A percentile compares a stretch with the other conserved stretches of the same genome.
Conservation (phyloP, 768 basidiomycete genomes). For the Rickenella mellea region DNA sequence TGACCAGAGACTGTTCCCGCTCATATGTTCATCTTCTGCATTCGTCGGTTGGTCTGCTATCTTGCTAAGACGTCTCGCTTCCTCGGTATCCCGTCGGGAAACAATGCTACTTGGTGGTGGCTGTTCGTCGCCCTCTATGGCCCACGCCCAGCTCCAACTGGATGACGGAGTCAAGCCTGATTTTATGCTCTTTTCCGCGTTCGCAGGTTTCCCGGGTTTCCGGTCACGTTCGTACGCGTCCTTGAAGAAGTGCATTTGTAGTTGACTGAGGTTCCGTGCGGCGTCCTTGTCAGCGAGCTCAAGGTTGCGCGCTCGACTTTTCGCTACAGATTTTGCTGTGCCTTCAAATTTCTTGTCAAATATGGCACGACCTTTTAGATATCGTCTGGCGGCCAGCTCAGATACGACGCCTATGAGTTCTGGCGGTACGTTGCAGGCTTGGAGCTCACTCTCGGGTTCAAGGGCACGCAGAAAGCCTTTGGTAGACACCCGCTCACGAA, state of each 20-base stretch:
- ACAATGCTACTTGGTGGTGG: conserved; percentile 92
- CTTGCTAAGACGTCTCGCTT: conserved; percentile 63
- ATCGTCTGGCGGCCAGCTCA: conserved; percentile 70
- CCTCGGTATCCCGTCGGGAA: conserved; percentile 76
- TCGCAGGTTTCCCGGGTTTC: conserved; percentile 7
- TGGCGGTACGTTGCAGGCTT: conserved; percentile 52
- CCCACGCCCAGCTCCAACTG: conserved; percentile 81
- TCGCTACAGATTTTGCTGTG: conserved; percentile 49
- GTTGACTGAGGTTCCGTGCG: conserved; percentile 38
- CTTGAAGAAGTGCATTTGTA: conserved; percentile 29
- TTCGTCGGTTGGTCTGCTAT: conserved; percentile 62
- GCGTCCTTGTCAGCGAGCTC: conserved; percentile 58
- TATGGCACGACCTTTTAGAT: conserved; percentile 45
- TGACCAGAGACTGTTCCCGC: conserved; percentile 67
- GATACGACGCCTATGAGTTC: conserved; percentile 68
- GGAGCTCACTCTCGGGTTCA: conserved; percentile 59
- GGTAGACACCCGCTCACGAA: conserved; percentile 83
- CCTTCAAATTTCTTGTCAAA: conserved; percentile 64
- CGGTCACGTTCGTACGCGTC: conserved; percentile 14
- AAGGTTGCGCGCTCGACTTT: conserved; percentile 54
- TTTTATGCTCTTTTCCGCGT: conserved; percentile 20
- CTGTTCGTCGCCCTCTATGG: conserved; percentile 63
- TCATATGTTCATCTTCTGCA: conserved; percentile 47
- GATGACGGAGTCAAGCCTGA: conserved; percentile 32
- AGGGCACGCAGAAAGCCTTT: conserved; percentile 75